Evolutionary conservation across 768 basidiomycete genomes (phyloP), one percentile per base, ranked within the genome.

Genomic region (Mycena maculata): DNA sequence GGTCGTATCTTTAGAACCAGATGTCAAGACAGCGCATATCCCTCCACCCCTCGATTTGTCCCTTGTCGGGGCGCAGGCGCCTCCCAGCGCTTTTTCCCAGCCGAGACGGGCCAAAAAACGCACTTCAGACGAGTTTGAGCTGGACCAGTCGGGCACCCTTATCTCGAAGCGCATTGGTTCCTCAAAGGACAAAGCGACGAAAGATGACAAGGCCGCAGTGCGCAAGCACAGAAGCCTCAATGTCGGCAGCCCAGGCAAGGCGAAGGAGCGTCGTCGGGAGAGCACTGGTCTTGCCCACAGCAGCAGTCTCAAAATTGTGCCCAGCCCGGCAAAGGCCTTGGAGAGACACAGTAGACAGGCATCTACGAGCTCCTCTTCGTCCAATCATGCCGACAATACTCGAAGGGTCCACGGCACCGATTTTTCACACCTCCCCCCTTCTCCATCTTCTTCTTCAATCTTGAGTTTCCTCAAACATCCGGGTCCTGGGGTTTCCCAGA

Each of bases 371-470:
- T 92, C 90, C 49, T 90, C 87, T 18, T 88, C 86, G 25, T 90
- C 89, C 42, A 90, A 83, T 74, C 84, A 83, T 59, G 82, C 78
- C 63, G 88, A 90, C 60, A 77, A 81, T 63, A 75, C 86, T 47
- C 88, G 92, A 22, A 90, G 92, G 39, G 85, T 85, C 41, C 88
- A 88, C 60, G 84, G 87, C 53, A 90, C 85, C 9, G 95, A 96
- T 77, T 95, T 94, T 78, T 94, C 95, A 1, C 93, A 94, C 74
- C 84, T 97, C 5, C 95, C 95, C 15, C 93, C 96, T 16, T 96
- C 95, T 16, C 95, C 95, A 22, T 94, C 95, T 2, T 89, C 93
- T n/a, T 90, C 92, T 7, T 93, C 93, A 7, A 95, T 96, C 62
- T 91, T 94, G 65, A 92, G 94, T 70, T 90, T 96, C 73, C 80